Base-by-base conservation (phyloP, 148 eudicot genomes). In the Rhododendron ovatum region DNA sequence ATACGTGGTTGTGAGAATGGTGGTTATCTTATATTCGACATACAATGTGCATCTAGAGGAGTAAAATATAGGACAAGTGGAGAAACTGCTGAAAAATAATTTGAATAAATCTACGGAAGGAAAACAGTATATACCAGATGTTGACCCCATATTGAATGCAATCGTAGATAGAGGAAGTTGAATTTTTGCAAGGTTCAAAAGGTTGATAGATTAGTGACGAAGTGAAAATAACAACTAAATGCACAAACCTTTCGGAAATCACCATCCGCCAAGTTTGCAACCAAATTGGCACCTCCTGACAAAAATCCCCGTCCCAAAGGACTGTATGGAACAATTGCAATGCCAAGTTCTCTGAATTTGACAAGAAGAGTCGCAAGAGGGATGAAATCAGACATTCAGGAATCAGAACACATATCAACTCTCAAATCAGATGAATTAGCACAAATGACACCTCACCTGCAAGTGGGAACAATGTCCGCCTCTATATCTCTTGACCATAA, bases 401-500 rank as follows among this genome's bases (percentile, higher is more conserved):
- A 61, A 51, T 55, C 26, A 7, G 4, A 33, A 55, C 57, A 30
- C 45, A 24, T 33, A 22, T 79, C 22, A 61, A 43, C 61, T 11
- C 14, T 80, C 3, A 15, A 80, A n/a, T 26, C 35, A 50, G 61
- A 50, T 26, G 30, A 30, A 55, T 30, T 15, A 33, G 13, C 45
- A 81, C 13, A 81, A 81, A 35, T 79, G 37, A 79, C 22, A 26
- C 82, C 67, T 7, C 45, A 81, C 83, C 83, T 81, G 83, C 83
- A 80, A 80, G 83, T 80, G 12, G 83, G 83, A 80, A 80, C 63
- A 50, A 80, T 30, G 14, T 81, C 83, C 10, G 37, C 67, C 67
- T 81, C 83, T 15, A 81, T 53, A 55, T 81, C 83, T 53, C 83
- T 81, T 30, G 83, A 51, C 83, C 83, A 81, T 15, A 81, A 81